Conservation (phyloP, 495 filamentous ascomycete genomes). For the Hyaloscypha bicolor region DNA sequence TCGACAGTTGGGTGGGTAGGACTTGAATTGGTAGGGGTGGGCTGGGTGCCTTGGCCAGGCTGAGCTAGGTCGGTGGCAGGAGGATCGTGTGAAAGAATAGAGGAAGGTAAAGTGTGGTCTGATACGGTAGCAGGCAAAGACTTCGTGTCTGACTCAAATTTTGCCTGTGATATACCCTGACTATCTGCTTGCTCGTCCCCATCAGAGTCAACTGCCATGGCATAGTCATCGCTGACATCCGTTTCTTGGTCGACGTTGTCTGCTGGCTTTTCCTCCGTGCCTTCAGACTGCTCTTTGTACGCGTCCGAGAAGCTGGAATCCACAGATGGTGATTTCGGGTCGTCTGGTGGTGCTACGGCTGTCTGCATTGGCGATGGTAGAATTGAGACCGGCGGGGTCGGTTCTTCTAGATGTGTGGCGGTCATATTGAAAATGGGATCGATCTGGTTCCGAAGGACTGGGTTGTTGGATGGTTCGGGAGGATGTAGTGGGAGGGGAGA, state of each 20-base stretch:
- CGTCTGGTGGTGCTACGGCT: neutral
- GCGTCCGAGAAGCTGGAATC: conserved; percentile 35
- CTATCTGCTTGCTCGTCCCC: conserved; percentile 32
- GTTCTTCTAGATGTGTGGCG: conserved; percentile 49
- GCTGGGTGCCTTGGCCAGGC: conserved; percentile 23
- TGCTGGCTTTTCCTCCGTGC: conserved; percentile 7
- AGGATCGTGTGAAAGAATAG: conserved; percentile 19
- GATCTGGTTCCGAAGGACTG: conserved; percentile 72
- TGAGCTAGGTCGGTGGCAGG: conserved; percentile 35
- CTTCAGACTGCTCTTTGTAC: conserved; percentile 29
- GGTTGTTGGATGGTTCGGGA: conserved; percentile 69
- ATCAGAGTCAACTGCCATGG: conserved; percentile 50
- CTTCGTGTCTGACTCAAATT: conserved; percentile 22
- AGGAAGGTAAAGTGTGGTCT: conserved; percentile 14
- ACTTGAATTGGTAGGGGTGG: conserved; percentile 15
- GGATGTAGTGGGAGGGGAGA: conserved; percentile 72
- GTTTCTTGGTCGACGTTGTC: conserved; percentile 26
- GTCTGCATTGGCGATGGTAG: conserved; percentile 7
- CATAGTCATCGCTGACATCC: conserved; percentile 48
- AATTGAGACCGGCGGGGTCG: neutral
- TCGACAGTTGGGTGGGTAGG: conserved; percentile 24
- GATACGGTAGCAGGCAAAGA: conserved; percentile 23
- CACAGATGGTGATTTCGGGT: conserved; percentile 19
- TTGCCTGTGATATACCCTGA: conserved; percentile 31
- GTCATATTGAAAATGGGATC: conserved; percentile 73